Conservation (phyloP, 164 flowering plant species). For the Platanus orientalis region DNA sequence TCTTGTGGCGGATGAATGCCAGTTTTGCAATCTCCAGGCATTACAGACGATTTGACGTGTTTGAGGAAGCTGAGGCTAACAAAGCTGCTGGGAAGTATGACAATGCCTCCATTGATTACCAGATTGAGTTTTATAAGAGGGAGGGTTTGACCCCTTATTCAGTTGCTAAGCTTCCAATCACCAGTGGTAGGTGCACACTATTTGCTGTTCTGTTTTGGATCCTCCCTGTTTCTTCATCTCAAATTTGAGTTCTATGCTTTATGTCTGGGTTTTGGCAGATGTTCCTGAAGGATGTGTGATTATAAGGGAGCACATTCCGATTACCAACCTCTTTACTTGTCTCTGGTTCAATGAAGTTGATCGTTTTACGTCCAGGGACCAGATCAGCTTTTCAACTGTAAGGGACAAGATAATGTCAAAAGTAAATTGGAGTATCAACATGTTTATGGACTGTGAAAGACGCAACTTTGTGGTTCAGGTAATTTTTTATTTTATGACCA, state of each 20-base stretch:
- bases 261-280: conserved; percentile 44
- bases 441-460: conserved; percentile 94
- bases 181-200: conserved; percentile 60
- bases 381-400: conserved; percentile 84
- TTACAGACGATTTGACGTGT: conserved; percentile 88
- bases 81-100: conserved; percentile 93
- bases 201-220: background rate
- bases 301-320: conserved; percentile 79
- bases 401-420: conserved; percentile 70
- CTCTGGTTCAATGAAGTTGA: conserved; percentile 99
- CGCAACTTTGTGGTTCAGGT: conserved; percentile 95
- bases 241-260: conserved; percentile 8
- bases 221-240: conserved; percentile 4
- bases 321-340: conserved; percentile 86
- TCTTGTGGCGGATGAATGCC: conserved; percentile 86
- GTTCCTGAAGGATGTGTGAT: conserved; percentile 98
- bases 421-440: conserved; percentile 64
- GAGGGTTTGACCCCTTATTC: conserved; percentile 93
- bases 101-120: conserved; percentile 79
- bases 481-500: conserved; percentile 2
- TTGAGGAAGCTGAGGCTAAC: conserved; percentile 93
- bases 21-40: conserved; percentile 93
- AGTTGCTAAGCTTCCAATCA: conserved; percentile 84
- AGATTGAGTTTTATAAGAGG: conserved; percentile 68
- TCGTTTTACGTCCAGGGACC: conserved; percentile 93